A percentile compares a stretch with the other conserved stretches of the same genome.
Evolutionary conservation across 371 early-diverging fungal genomes (phyloP).

Genomic region (Apophysomyces sp.): DNA sequence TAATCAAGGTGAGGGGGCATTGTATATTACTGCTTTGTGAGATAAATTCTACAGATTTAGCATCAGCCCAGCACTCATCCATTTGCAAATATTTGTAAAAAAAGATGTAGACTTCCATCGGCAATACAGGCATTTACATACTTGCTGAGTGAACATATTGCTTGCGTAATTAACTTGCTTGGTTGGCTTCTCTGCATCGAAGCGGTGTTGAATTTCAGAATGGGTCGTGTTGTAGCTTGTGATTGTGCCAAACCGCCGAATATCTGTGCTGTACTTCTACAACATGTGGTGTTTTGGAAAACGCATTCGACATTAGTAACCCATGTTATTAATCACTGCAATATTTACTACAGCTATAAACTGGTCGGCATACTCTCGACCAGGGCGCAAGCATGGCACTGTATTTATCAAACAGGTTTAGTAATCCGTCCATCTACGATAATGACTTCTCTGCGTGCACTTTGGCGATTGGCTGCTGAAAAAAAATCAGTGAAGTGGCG

Average conservation of each 20-base stretch:
- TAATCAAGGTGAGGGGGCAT: too few species aligned
- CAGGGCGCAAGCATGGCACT: neutral
- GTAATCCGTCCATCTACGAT: neutral
- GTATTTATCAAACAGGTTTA: neutral
- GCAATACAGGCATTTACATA: neutral
- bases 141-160: neutral
- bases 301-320: neutral
- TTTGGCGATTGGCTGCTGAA: neutral
- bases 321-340: neutral
- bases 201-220: slow-evolving; percentile 6
- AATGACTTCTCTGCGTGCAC: slow-evolving; percentile 1
- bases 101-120: neutral
- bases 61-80: neutral
- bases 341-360: neutral
- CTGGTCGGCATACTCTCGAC: neutral
- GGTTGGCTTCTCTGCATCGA: slow-evolving; percentile 6
- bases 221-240: neutral
- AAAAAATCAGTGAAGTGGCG: slow-evolving; percentile 6
- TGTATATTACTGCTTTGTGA: neutral
- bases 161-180: neutral
- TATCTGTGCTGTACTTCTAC: neutral
- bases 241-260: neutral
- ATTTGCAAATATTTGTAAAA: neutral
- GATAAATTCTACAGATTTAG: neutral
- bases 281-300: slow-evolving; percentile 7